Evolutionary conservation across 805 yeast genomes (phyloP).

Genomic region (Metschnikowia lunata): DNA sequence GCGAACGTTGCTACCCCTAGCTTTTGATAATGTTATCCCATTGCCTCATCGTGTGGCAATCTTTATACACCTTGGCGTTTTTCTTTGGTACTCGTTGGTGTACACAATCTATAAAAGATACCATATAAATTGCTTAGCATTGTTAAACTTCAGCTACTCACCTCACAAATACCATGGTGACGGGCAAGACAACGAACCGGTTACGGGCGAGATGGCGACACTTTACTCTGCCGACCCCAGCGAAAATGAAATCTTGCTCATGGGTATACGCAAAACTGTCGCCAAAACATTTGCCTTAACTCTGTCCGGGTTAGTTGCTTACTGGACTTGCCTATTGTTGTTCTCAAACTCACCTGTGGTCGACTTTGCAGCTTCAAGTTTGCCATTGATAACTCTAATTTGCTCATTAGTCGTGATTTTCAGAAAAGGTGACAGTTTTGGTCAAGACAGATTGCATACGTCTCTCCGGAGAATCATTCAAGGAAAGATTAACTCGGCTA

Average conservation of each 20-base stretch:
- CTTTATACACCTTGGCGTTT: slow-evolving; percentile 45
- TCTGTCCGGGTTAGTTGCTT: slow-evolving; percentile 15
- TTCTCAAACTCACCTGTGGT: slow-evolving; percentile 2
- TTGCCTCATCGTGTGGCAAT: slow-evolving; percentile 44
- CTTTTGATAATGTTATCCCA: slow-evolving; percentile 31
- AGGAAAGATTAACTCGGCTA: slow-evolving; percentile 56
- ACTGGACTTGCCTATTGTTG: slow-evolving; percentile 9
- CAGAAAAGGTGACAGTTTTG: slow-evolving; percentile 31
- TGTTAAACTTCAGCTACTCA: slow-evolving; percentile 39
- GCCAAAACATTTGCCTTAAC: slow-evolving; percentile 23
- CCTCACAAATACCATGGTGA: slow-evolving; percentile 30
- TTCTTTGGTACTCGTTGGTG: slow-evolving; percentile 51
- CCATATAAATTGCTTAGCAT: slow-evolving; percentile 43
- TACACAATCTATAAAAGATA: slow-evolving; percentile 29
- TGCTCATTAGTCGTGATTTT: slow-evolving; percentile 22
- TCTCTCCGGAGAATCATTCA: slow-evolving; percentile 49
- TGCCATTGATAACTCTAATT: slow-evolving; percentile 1
- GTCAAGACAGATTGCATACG: slow-evolving; percentile 41
- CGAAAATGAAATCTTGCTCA: slow-evolving; percentile 29
- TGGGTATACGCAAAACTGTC: slow-evolving; percentile 34
- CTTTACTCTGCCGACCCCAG: slow-evolving; percentile 24
- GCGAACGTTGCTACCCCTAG: neutral
- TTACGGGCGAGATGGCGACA: slow-evolving; percentile 33
- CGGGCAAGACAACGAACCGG: slow-evolving; percentile 18
- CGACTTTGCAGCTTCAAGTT: neutral